Conservation (phyloP, 2,329 filamentous ascomycete genomes). For the Raffaelea deltoideospora region DNA sequence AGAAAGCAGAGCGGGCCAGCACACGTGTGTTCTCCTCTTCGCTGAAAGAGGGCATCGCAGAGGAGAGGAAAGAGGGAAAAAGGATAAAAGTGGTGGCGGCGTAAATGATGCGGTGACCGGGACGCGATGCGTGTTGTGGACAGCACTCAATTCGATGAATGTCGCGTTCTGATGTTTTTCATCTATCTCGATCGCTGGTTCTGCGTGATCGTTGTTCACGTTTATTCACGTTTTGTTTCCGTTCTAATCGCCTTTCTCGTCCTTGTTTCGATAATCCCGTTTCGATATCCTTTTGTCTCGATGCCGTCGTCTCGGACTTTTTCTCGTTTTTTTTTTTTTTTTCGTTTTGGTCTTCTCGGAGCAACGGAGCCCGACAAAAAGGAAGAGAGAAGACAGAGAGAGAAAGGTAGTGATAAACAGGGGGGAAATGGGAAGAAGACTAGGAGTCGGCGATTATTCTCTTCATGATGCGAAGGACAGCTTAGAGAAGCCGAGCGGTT, state of each 20-base stretch:
- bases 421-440: background rate
- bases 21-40: slow-evolving; percentile 6
- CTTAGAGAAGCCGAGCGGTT: too few species aligned
- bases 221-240: too few species aligned
- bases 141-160: background rate
- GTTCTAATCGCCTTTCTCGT: too few species aligned
- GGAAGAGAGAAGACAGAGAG: background rate
- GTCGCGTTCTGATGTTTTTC: too few species aligned
- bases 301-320: too few species aligned
- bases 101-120: background rate
- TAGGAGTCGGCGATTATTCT: background rate
- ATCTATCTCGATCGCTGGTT: too few species aligned
- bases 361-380: background rate
- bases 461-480: slow-evolving; percentile 4
- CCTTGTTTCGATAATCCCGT: too few species aligned
- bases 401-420: background rate
- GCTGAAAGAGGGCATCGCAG: slow-evolving; percentile 8
- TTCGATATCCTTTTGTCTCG: too few species aligned
- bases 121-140: background rate
- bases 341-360: too few species aligned
- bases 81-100: background rate
- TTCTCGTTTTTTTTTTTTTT: too few species aligned
- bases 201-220: too few species aligned
- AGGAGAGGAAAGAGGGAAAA: background rate
- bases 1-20: background rate